Percentiles rank a stretch among this genome's conserved stretches.
These are phyloP conservation scores for Ascocoryne sarcoides DNA, from an alignment of 2,329 filamentous ascomycete genomes.

Conservation along the genomic window DNA sequence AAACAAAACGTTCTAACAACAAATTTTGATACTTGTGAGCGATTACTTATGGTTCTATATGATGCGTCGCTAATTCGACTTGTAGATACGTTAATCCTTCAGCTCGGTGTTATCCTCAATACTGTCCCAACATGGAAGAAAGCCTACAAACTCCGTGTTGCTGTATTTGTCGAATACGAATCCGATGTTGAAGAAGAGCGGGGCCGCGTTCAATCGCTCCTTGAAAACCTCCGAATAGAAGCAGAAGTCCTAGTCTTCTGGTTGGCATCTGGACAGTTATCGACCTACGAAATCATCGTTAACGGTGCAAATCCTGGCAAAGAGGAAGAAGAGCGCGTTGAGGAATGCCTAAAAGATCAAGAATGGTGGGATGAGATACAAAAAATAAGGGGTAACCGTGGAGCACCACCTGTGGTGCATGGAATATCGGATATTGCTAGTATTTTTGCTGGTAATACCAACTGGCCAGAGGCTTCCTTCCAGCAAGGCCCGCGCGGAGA, in stretches of 20 bases:
- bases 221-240: constrained; percentile 75
- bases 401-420: constrained; percentile 30
- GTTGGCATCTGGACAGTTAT: constrained; percentile 63
- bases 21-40: constrained; percentile 81
- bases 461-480: constrained; percentile 45
- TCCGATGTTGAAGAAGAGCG: constrained; percentile 73
- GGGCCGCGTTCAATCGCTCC: constrained; percentile 59
- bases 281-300: constrained; percentile 69
- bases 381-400: constrained; percentile 36
- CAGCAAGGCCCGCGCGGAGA: constrained; percentile 40
- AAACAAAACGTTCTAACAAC: constrained; percentile 64
- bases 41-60: background rate
- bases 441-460: constrained; percentile 33
- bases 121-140: constrained; percentile 76
- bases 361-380: constrained; percentile 79
- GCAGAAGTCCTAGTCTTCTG: constrained; percentile 74
- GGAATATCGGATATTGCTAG: constrained; percentile 36
- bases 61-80: constrained; percentile 8
- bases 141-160: constrained; percentile 63
- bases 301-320: constrained; percentile 54
- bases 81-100: constrained; percentile 67
- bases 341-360: constrained; percentile 59
- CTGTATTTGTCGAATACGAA: constrained; percentile 86
- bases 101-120: constrained; percentile 75
- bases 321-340: constrained; percentile 51